These are phyloP conservation scores for Sclerotinia spermophila DNA, from an alignment of 2,329 filamentous ascomycete species.

Conservation along the genomic window DNA sequence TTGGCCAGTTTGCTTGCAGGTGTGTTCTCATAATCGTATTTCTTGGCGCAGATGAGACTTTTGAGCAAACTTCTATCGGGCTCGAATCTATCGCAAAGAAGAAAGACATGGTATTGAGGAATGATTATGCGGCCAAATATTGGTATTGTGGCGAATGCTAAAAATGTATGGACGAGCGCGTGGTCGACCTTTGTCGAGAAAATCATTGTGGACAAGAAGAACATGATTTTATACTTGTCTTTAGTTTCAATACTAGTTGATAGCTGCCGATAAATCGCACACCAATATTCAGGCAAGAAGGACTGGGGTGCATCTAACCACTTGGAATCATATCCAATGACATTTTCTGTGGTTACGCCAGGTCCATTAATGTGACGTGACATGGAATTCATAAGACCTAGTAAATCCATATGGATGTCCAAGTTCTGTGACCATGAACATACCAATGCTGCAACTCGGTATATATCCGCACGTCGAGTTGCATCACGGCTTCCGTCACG, in stretches of 20 bases:
- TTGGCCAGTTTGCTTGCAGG: constrained; percentile 18
- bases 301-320: constrained; percentile 22
- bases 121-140: constrained; percentile 17
- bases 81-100: constrained; percentile 23
- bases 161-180: constrained; percentile 33
- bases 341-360: background rate
- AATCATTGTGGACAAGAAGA: constrained; percentile 33
- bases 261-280: constrained; percentile 27
- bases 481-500: constrained; percentile 32
- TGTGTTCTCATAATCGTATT: constrained; percentile 11
- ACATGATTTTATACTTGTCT: constrained; percentile 35
- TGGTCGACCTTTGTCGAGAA: constrained; percentile 28
- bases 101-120: background rate
- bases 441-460: constrained; percentile 24
- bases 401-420: constrained; percentile 20
- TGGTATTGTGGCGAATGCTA: constrained; percentile 34
- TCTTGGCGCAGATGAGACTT: constrained; percentile 1
- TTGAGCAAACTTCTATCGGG: background rate
- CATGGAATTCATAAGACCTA: constrained; percentile 28
- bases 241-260: background rate
- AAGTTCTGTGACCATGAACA: constrained; percentile 25
- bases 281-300: constrained; percentile 29
- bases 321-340: constrained; percentile 23
- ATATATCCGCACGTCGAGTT: constrained; percentile 20
- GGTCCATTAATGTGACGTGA: constrained; percentile 2